Conservation (phyloP, 352 stramenopile species). For the Paralagenidium karlingii region DNA sequence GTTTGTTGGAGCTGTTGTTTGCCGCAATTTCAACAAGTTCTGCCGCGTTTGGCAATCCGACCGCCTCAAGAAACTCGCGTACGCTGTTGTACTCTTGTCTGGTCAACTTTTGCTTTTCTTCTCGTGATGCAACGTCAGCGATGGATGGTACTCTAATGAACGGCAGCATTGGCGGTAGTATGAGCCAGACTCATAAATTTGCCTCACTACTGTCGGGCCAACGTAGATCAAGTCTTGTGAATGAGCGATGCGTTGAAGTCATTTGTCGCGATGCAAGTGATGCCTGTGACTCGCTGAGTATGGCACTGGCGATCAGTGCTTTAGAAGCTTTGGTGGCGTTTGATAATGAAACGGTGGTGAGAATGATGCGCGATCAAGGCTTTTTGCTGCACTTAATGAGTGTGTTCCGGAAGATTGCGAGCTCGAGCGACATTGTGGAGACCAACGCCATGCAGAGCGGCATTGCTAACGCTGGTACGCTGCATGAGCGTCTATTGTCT, state of each 20-base stretch:
- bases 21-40: slow-evolving; percentile 46
- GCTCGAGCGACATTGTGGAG: slow-evolving; percentile 52
- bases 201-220: too few species aligned
- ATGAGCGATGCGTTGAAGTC: too few species aligned
- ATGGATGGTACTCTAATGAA: too few species aligned
- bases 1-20: slow-evolving; percentile 54
- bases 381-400: slow-evolving; percentile 74
- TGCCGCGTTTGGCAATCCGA: slow-evolving; percentile 47
- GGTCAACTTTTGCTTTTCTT: too few species aligned
- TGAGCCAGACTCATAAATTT: too few species aligned
- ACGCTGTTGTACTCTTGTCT: slow-evolving; percentile 70
- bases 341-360: slow-evolving; percentile 30
- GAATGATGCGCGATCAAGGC: slow-evolving; percentile 52
- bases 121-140: too few species aligned
- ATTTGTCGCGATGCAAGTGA: slow-evolving; percentile 70
- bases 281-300: slow-evolving; percentile 61
- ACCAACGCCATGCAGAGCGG: slow-evolving; percentile 25
- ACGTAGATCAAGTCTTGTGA: too few species aligned
- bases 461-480: slow-evolving; percentile 49
- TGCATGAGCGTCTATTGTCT: slow-evolving; percentile 77
- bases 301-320: slow-evolving; percentile 63
- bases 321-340: slow-evolving; percentile 54
- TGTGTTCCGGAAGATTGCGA: slow-evolving; percentile 64
- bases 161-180: too few species aligned
- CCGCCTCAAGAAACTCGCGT: slow-evolving; percentile 57